Conservation (phyloP, 2,329 filamentous ascomycete species). For the Aspergillus fischeri region DNA sequence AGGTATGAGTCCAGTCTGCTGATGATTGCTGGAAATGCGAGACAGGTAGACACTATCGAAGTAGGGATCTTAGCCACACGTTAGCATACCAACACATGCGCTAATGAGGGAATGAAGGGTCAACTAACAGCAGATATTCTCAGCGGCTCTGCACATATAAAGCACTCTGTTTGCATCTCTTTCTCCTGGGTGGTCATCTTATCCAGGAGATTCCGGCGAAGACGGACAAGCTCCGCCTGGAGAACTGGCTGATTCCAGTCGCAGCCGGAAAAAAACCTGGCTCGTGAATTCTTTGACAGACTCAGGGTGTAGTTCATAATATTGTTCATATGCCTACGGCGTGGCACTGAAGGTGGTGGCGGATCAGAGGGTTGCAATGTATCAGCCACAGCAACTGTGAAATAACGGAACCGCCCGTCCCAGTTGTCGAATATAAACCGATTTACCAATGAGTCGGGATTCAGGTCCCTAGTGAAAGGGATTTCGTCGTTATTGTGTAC, state of each 20-base stretch:
- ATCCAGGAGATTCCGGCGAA: conserved; percentile 81
- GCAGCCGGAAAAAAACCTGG: conserved; percentile 47
- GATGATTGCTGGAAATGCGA: conserved; percentile 78
- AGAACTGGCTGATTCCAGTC: conserved; percentile 74
- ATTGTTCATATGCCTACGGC: conserved; percentile 49
- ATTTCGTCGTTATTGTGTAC: conserved; percentile 40
- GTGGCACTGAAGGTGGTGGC: conserved; percentile 30
- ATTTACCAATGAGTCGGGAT: conserved; percentile 40
- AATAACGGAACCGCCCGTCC: conserved; percentile 57
- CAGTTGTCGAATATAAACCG: conserved; percentile 55
- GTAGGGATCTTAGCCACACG: conserved; percentile 57
- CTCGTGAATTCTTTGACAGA: conserved; percentile 60
- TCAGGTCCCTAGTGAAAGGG: conserved; percentile 43
- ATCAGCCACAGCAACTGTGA: conserved; percentile 39
- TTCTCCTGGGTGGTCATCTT: conserved; percentile 52
- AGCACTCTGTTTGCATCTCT: conserved; percentile 52
- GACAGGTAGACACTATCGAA: conserved; percentile 65
- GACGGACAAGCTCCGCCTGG: conserved; percentile 66
- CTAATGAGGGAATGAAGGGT: neutral
- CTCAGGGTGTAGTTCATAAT: conserved; percentile 85
- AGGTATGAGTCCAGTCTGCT: conserved; percentile 77
- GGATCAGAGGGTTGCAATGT: conserved; percentile 30
- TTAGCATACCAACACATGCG: conserved; percentile 10
- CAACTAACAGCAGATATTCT: conserved; percentile 67
- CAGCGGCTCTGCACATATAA: conserved; percentile 72